Evolutionary conservation across 352 stramenopile species (phyloP), one percentile per base, ranked within the genome.

Genomic region (Phytopythium oedochilum): DNA sequence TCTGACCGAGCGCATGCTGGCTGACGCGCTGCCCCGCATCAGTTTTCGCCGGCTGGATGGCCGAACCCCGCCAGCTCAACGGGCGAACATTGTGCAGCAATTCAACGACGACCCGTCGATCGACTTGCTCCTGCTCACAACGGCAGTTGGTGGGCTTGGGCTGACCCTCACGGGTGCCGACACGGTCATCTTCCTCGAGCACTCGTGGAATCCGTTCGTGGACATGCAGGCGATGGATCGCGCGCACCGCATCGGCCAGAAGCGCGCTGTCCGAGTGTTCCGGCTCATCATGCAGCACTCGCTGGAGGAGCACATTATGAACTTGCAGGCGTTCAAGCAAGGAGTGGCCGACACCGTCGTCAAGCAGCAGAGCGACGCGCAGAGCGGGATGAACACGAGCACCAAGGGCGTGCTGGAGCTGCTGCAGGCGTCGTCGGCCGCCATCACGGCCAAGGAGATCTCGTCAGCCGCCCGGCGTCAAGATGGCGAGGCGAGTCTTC

Each of bases 121-220:
- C 47, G 85, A 96, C 53, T 63, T 99, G n/a, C 66, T 99, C 43
- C 66, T 99, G 46, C 77, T 98, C 34, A 99, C 97, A 17, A 99
- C 96, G 0, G 75, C 86, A 32, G 84, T 99, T 28, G 97, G 97
- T 18, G 94, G 96, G 0, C 66, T 99, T 6, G 97, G 97, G 20
- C 83, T 99, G 8, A 99, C 98, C 55, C 78, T 99, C 43, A 98
- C 94, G 8, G 90, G 86, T 12, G 97, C 96, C 5, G 94, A 99
- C 68, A 98, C 90, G 0, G 97, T 99, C 10, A 96, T 99, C 35
- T 99, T 99, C 62, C 64, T 99, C 1, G 97, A 99, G 69, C 92
- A 98, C 57, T 94, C 97, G 52, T 99, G 96, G 94, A 99, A 99
- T 62, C 97, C 97, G 20, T 96, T 97, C 64, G 86, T 97, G 32